Base-by-base conservation (phyloP, 169 alveolate species). In the Plasmodium berghei region DNA sequence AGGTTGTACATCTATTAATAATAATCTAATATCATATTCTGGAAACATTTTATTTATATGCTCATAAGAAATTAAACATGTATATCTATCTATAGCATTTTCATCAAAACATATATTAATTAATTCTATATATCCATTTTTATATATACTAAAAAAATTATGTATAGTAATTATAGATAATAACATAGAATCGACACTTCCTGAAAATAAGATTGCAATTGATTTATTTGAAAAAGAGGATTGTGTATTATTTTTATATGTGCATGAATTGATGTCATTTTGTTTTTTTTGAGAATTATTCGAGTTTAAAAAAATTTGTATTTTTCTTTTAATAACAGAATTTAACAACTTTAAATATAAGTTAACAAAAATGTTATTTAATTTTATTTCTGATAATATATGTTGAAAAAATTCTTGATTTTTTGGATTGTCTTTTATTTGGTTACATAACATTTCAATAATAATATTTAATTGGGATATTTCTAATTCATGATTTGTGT, bases 151-250 rank as follows among this genome's bases (percentile, higher is more conserved):
- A 54, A 83, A 83, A 52, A 67, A 66, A 10, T 80, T 70, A 14
- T 58, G 40, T 18, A 92, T 92, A 16, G 92, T 93, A 55, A 92
- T 71, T 22, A 77, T 46, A 8, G 95, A 80, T 5, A 93, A 61
- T 12, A 93, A 20, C 10, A 94, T 87, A n/a, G 96, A 93, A 55
- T 93, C 96, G 12, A 93, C 69, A 24, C 96, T 94, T 16, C 96
- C 96, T 3, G 96, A 93, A 69, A 91, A 93, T 42, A 93, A 72
- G 9, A 93, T 72, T 8, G 92, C 87, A 26, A 88, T 56, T 12
- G 86, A 46, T 42, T 28, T 28, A 0, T 20, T 4, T 16, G 9
- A 18, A 52, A 52, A 16, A 16, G 18, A 5, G 6, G 18, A 9
- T 64, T 40, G 22, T 0, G 3, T 12, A 63, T 24, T 0, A 24